Base-by-base conservation (phyloP, 352 stramenopile genomes). In the Globisporangium paroecandrum region DNA sequence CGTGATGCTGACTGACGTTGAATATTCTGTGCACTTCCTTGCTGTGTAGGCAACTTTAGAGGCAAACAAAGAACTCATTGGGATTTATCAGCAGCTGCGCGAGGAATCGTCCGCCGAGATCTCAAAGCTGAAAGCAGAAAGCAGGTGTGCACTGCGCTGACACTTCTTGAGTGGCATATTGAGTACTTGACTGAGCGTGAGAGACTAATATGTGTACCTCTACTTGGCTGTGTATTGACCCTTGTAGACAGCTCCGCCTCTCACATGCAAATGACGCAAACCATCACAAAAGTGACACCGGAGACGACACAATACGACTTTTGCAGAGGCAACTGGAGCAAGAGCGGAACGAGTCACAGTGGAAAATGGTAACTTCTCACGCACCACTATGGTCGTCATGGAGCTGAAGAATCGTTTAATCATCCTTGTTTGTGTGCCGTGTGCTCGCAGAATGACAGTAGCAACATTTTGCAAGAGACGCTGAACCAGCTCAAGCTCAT, bases 1-100 rank as follows among this genome's bases (percentile, higher is more conserved):
- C 9, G 1, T 51, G 6, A 24, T 51, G 8, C 8, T 22, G 18
- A 24, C 9, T 38, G 5, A 12, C 4, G 20, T 7, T 9, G 43
- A 7, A 22, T 24, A 20, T 1, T 51, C 7, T 51, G 20, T 51
- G 5, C 43, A 22, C 15, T 20, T 22, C 20, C 20, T 51, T 24
- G 6, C 4, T 69, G 22, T 64, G 15, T 49, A 93, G 77, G 64
- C 79, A 15, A 90, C 82, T 10, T 79, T 90, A 41, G 66, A 80
- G 27, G 83, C 92, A 59, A 89, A 91, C 69, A 92, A 89, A 58
- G 85, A 94, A 61, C 62, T 94, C 3, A 81, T 91, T n/a, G 60
- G 43, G 0, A 80, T 92, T 22, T 94, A 92, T 59, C 74, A 94
- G 65, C 84, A 90, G 49, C 73, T 88, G 25, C 77, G 78, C 55